Evolutionary conservation across 1,284 basidiomycete genomes (phyloP).

Genomic region (Chiua sp.): DNA sequence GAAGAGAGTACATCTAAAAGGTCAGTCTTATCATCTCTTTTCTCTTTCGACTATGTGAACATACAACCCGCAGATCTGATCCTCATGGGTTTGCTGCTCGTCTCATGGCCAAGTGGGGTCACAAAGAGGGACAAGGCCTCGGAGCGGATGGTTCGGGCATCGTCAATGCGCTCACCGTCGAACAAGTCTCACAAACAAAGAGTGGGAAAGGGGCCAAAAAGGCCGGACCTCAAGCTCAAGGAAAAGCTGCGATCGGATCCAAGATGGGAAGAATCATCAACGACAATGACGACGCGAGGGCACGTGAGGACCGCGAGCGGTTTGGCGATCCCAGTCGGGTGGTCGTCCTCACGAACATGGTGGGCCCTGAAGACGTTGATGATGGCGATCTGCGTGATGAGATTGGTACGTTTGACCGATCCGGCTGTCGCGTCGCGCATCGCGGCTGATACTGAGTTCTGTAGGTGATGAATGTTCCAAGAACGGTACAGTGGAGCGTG

Average conservation of each 20-base stretch:
- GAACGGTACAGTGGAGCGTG: slow-evolving; percentile 89
- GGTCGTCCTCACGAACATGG: slow-evolving; percentile 88
- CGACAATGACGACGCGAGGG: slow-evolving; percentile 78
- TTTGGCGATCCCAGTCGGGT: slow-evolving; percentile 91
- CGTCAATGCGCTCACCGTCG: slow-evolving; percentile 84
- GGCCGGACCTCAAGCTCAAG: slow-evolving; percentile 33
- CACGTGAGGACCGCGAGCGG: slow-evolving; percentile 73
- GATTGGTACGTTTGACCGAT: slow-evolving; percentile 65
- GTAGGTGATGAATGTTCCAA: slow-evolving; percentile 88
- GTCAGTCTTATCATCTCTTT: slow-evolving; percentile 31
- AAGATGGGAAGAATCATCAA: slow-evolving; percentile 90
- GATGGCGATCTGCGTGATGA: slow-evolving; percentile 89
- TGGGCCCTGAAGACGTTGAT: slow-evolving; percentile 78
- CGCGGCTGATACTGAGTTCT: slow-evolving; percentile 8
- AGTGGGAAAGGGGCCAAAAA: slow-evolving; percentile 38
- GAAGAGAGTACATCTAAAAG: slow-evolving; percentile 38
- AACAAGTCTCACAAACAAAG: slow-evolving; percentile 53
- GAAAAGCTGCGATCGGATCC: slow-evolving; percentile 47
- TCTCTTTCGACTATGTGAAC: neutral
- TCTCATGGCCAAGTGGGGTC: slow-evolving; percentile 93
- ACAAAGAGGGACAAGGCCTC: slow-evolving; percentile 91
- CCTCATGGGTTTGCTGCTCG: slow-evolving; percentile 78
- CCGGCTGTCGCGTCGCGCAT: neutral
- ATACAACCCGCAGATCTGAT: slow-evolving; percentile 53
- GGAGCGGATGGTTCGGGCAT: slow-evolving; percentile 87